Evolutionary conservation across 306 rosid genomes (phyloP).

Genomic region (Malus asiatica): DNA sequence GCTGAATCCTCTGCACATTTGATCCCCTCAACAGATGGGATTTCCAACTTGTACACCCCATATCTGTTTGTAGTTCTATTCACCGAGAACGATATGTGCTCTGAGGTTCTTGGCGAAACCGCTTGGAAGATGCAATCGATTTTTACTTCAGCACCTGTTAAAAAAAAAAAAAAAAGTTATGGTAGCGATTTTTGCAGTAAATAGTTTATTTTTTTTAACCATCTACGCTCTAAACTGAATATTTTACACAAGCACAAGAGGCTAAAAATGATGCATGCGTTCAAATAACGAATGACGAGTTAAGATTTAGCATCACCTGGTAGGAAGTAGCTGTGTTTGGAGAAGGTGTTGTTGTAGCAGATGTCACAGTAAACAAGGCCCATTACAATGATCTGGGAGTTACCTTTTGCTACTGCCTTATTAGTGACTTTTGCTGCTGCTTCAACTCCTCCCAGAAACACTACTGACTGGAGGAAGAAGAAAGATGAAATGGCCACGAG

Average conservation of each 20-base stretch:
- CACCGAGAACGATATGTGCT: conserved; percentile 75
- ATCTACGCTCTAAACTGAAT: too few species aligned
- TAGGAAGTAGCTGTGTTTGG: conserved; percentile 79
- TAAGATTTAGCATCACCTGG: conserved; percentile 29
- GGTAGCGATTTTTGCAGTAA: too few species aligned
- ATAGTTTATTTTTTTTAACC: too few species aligned
- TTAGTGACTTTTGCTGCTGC: conserved; percentile 36
- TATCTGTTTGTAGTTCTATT: conserved; percentile 74
- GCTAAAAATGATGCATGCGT: too few species aligned
- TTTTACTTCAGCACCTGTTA: conserved; percentile 73
- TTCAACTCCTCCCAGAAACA: conserved; percentile 35
- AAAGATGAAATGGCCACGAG: conserved; percentile 40
- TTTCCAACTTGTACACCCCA: conserved; percentile 75
- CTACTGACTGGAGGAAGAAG: conserved; percentile 26
- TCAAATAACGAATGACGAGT: too few species aligned
- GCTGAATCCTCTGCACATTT: conserved; percentile 86
- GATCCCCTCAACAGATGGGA: conserved; percentile 89
- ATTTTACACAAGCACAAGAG: too few species aligned
- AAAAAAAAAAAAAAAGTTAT: not conserved
- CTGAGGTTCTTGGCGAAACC: conserved; percentile 50
- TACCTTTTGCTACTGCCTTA: conserved; percentile 7
- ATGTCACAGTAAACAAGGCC: conserved; percentile 92
- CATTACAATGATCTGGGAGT: conserved; percentile 81
- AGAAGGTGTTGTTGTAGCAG: conserved; percentile 87
- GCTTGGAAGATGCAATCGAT: conserved; percentile 77